Evolutionary conservation across 2,329 filamentous ascomycete genomes (phyloP).

Genomic region (Venturia oleaginea): DNA sequence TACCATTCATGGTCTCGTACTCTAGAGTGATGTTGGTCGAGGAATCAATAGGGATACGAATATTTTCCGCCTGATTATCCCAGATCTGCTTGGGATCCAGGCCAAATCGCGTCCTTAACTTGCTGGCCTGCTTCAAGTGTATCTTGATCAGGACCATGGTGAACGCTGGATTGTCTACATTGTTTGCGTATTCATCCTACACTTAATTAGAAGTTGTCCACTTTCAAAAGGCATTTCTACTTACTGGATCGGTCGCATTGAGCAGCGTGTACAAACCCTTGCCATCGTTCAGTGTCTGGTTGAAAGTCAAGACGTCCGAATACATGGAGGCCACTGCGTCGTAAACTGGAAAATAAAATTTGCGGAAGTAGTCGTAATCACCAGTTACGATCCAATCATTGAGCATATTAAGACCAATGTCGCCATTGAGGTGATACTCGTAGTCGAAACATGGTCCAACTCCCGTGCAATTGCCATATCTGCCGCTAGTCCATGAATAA

Average conservation of each 20-base stretch:
- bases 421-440: conserved; percentile 62
- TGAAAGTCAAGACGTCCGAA: conserved; percentile 49
- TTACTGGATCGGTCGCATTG: conserved; percentile 63
- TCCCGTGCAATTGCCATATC: conserved; percentile 58
- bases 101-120: conserved; percentile 48
- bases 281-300: conserved; percentile 35
- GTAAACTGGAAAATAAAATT: conserved; percentile 52
- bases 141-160: conserved; percentile 55
- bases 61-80: conserved; percentile 46
- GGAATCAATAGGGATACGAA: conserved; percentile 45
- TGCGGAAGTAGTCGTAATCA: conserved; percentile 46
- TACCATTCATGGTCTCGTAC: conserved; percentile 58
- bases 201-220: conserved; percentile 4
- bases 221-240: conserved; percentile 17
- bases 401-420: conserved; percentile 54
- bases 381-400: conserved; percentile 54
- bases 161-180: conserved; percentile 58
- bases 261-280: conserved; percentile 40
- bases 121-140: conserved; percentile 48
- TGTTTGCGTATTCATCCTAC: conserved; percentile 58
- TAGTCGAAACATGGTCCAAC: conserved; percentile 57
- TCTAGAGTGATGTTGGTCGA: conserved; percentile 53
- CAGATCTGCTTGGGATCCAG: conserved; percentile 48
- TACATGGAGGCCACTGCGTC: conserved; percentile 55
- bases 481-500: conserved; percentile 59